These are phyloP conservation scores for Aspergillus carlsbadensis DNA, from an alignment of 495 filamentous ascomycete species.

Conservation along the genomic window DNA sequence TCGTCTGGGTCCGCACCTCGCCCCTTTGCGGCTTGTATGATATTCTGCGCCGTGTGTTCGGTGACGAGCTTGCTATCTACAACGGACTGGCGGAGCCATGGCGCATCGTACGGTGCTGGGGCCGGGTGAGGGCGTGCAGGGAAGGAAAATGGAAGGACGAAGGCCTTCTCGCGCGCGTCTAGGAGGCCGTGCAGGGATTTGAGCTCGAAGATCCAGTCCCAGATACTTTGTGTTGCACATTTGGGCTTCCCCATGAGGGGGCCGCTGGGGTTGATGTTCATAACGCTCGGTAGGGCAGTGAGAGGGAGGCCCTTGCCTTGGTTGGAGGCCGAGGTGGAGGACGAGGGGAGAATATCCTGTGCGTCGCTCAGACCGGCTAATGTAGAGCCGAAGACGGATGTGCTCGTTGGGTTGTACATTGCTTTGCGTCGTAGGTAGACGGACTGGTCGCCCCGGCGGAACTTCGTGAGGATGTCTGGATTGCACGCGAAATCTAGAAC, in stretches of 20 bases:
- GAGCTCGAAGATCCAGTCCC: constrained; percentile 79
- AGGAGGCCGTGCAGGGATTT: constrained; percentile 57
- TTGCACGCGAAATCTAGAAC: constrained; percentile 74
- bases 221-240: constrained; percentile 32
- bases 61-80: constrained; percentile 79
- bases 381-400: constrained; percentile 73
- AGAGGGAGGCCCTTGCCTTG: constrained; percentile 34
- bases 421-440: constrained; percentile 80
- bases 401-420: constrained; percentile 59
- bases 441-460: constrained; percentile 66
- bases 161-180: constrained; percentile 71
- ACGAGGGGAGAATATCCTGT: constrained; percentile 37
- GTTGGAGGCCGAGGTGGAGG: constrained; percentile 23
- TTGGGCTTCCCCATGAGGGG: constrained; percentile 35
- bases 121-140: constrained; percentile 17
- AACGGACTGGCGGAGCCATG: constrained; percentile 57
- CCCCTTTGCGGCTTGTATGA: constrained; percentile 41
- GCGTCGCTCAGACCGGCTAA: constrained; percentile 50
- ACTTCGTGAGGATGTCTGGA: constrained; percentile 61
- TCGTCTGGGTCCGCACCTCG: constrained; percentile 39
- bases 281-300: constrained; percentile 25
- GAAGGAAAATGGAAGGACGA: constrained; percentile 65
- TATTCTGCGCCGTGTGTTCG: constrained; percentile 58
- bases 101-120: constrained; percentile 29
- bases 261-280: constrained; percentile 22